Base-by-base conservation (phyloP, 805 yeast genomes). In the Grigorovia jiainica region DNA sequence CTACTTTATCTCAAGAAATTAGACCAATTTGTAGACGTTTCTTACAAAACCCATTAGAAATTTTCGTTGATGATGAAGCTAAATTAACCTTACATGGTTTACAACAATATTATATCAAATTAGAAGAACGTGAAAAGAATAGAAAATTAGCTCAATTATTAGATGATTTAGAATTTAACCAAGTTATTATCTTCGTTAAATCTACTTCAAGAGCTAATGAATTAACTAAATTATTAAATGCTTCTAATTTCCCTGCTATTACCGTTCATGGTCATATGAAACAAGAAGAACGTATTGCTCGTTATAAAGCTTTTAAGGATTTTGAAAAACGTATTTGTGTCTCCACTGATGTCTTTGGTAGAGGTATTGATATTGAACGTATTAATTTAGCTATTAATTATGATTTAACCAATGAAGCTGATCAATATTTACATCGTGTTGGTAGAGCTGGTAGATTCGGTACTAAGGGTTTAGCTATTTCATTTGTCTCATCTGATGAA, bases 391-490 rank as follows among this genome's bases (percentile, higher is more conserved):
- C 98, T 48, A 87, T 90, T 73, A 92, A 90, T 75, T 90, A 90
- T 68, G 98, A 90, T 69, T 72, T 90, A 73, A 96, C 98, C 55
- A 73, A 68, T 51, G 97, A 89, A 71, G 95, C 97, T 50, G 97
- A 90, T 68, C 97, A 92, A 69, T 90, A 92, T 70, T 78, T 90
- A 64, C 98, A 90, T 74, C 87, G 98, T 73, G 98, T 90, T 49
- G 98, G 98, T 63, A 87, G 98, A 79, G 98, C 98, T 54, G 98
- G 98, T 71, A 89, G 98, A 77, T 90, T 90, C 59, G 98, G 98
- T 73, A 90, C 98, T 63, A 90, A 90, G 73, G 98, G 98, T 72
- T 79, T 92, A 57, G 95, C 97, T 41, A 76, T 92, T 45, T 86
- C 96, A 34, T 85, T 90, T 51, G 92, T 92, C 42, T 73, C 92